Evolutionary conservation across 2,329 filamentous ascomycete species (phyloP).

Genomic region (Alternaria solani): DNA sequence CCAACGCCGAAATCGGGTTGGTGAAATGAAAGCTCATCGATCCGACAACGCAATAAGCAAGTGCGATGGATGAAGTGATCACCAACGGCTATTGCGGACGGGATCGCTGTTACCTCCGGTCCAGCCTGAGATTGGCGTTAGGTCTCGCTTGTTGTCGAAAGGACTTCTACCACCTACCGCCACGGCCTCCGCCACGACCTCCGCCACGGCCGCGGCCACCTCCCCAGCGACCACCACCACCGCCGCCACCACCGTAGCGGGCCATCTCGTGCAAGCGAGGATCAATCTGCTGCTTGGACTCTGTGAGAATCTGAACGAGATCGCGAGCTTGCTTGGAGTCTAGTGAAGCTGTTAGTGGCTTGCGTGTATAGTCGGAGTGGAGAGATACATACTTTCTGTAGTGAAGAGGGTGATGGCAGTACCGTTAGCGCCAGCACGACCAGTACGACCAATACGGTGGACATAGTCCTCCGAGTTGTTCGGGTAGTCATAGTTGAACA

Average conservation of each 20-base stretch:
- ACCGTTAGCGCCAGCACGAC: conserved; percentile 82
- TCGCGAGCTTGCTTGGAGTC: conserved; percentile 80
- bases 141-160: conserved; percentile 7
- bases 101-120: conserved; percentile 52
- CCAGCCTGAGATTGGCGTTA: conserved; percentile 41
- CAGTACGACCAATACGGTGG: conserved; percentile 73
- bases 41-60: conserved; percentile 12
- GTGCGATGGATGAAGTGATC: conserved; percentile 20
- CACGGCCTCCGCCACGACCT: conserved; percentile 65
- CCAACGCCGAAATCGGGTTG: conserved; percentile 31
- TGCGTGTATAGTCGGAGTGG: neutral
- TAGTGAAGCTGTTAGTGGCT: conserved; percentile 46
- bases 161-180: conserved; percentile 48
- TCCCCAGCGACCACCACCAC: conserved; percentile 73
- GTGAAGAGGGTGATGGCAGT: conserved; percentile 99
- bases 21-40: conserved; percentile 18
- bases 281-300: conserved; percentile 98
- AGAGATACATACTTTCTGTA: conserved; percentile 85
- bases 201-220: conserved; percentile 73
- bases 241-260: conserved; percentile 86
- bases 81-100: conserved; percentile 54
- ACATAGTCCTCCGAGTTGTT: conserved; percentile 83
- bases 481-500: conserved; percentile 99
- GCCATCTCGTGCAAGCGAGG: conserved; percentile 95
- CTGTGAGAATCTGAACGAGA: conserved; percentile 87